phyloP scores from a whole-genome alignment of 1,284 basidiomycete species.

The Sporisorium scitamineum region DNA sequence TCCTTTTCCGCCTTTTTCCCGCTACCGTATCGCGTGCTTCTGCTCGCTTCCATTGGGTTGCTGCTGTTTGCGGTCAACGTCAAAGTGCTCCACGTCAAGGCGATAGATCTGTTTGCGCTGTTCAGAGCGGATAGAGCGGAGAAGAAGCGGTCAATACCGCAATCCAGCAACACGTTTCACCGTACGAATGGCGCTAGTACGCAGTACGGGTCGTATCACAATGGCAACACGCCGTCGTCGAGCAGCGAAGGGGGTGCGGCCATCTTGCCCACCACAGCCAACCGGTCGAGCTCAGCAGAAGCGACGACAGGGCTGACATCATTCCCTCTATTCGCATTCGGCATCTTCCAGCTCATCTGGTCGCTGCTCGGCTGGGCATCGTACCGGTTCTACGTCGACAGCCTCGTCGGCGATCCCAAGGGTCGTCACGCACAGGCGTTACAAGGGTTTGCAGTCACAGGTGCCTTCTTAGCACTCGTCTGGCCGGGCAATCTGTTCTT shows the following conservation, averaged over 20 bases:
- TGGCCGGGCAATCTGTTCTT: conserved; percentile 62
- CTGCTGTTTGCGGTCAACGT: conserved; percentile 59
- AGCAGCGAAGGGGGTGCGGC: conserved; percentile 8
- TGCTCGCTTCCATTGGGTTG: conserved; percentile 61
- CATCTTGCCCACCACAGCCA: conserved; percentile 19
- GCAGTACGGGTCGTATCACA: conserved; percentile 38
- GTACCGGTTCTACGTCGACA: conserved; percentile 60
- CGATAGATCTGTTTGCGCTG: conserved; percentile 56
- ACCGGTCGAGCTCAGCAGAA: not conserved
- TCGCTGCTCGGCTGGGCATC: conserved; percentile 57
- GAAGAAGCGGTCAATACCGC: conserved; percentile 19
- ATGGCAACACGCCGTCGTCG: conserved; percentile 9
- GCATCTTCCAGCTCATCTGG: conserved; percentile 43
- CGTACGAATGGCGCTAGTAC: conserved; percentile 19
- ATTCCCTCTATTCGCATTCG: conserved; percentile 41
- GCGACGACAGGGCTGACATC: conserved; percentile 1
- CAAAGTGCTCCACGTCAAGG: conserved; percentile 46
- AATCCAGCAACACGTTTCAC: not conserved
- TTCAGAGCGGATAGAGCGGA: conserved; percentile 25
- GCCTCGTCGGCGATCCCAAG: conserved; percentile 44
- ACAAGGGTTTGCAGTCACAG: conserved; percentile 57
- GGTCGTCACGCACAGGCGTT: conserved; percentile 61
- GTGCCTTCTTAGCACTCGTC: conserved; percentile 35
- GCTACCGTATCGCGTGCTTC: conserved; percentile 64
- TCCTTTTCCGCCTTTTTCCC: conserved; percentile 63